Percentiles rank a stretch among this genome's conserved stretches.
Conservation (phyloP, 108 stramenopile species). For the Conticribra weissflogii region DNA sequence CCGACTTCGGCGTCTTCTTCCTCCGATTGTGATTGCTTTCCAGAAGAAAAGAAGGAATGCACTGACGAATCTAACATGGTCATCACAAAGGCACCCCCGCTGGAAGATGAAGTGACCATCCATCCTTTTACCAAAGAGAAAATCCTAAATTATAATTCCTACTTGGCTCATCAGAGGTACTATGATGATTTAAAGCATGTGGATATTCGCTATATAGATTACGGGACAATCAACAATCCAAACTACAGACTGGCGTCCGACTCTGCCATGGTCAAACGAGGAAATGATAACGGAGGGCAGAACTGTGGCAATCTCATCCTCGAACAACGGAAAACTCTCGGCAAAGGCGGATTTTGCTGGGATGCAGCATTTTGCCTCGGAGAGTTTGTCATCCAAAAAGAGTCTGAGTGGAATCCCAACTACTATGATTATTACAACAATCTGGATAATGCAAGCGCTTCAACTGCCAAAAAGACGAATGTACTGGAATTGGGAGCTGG, state of each 20-base stretch:
- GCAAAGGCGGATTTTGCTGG: slow-evolving; percentile 87
- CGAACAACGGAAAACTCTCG: slow-evolving; percentile 69
- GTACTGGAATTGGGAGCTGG: slow-evolving; percentile 86
- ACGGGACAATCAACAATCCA: slow-evolving; percentile 21
- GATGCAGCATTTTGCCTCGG: slow-evolving; percentile 82
- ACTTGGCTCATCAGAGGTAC: slow-evolving; percentile 62
- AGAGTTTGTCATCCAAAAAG: slow-evolving; percentile 58
- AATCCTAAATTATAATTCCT: slow-evolving; percentile 57
- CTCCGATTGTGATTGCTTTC: neutral
- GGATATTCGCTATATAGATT: slow-evolving; percentile 70
- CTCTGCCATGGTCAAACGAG: neutral
- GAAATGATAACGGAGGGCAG: neutral
- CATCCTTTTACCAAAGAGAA: slow-evolving; percentile 12
- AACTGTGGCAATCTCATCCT: slow-evolving; percentile 44
- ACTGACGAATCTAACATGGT: neutral
- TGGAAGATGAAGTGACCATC: slow-evolving; percentile 4
- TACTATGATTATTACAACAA: neutral
- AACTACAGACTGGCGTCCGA: slow-evolving; percentile 1
- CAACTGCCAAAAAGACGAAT: no score
- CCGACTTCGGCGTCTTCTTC: neutral
- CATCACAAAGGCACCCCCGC: neutral
- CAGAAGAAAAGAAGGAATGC: slow-evolving; percentile 15
- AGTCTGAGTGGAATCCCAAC: slow-evolving; percentile 34
- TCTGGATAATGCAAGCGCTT: slow-evolving; percentile 1
- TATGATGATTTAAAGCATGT: slow-evolving; percentile 88